A percentile compares a stretch with the other conserved stretches of the same genome.
phyloP scores from a whole-genome alignment of 2,329 filamentous ascomycete genomes.

The Phoma sp. region DNA sequence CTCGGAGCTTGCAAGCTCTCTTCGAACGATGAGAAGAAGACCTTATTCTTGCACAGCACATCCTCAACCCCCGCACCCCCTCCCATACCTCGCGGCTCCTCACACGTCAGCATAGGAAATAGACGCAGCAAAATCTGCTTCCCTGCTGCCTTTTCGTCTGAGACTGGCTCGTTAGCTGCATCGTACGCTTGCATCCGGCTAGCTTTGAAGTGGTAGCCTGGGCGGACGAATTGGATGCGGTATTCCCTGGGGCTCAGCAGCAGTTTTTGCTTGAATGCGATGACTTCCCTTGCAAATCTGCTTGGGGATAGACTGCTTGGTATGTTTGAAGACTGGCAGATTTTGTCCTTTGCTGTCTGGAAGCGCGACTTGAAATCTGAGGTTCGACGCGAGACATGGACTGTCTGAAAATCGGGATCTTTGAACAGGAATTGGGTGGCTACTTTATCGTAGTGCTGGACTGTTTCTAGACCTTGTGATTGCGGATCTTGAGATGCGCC shows the following conservation, averaged over 20 bases:
- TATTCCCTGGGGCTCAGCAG: constrained; percentile 19
- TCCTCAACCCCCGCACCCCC: constrained; percentile 1
- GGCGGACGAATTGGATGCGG: constrained; percentile 15
- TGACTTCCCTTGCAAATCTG: background rate
- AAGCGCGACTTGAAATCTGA: background rate
- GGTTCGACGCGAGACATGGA: background rate
- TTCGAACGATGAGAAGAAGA: constrained; percentile 10
- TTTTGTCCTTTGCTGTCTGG: background rate
- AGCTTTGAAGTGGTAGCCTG: constrained; percentile 10
- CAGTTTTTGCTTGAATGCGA: constrained; percentile 17
- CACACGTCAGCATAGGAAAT: constrained; percentile 18
- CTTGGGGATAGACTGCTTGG: background rate
- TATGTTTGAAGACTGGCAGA: background rate
- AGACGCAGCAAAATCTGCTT: constrained; percentile 15
- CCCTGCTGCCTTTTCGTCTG: background rate
- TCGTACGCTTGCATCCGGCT: constrained; percentile 20
- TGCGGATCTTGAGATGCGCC: background rate
- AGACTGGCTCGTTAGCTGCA: background rate
- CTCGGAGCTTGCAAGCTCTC: constrained; percentile 2
- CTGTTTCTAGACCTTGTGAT: background rate
- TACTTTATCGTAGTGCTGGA: constrained; percentile 11
- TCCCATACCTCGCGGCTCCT: background rate
- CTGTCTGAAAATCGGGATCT: background rate
- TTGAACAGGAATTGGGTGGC: constrained; percentile 14
- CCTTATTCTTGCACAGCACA: constrained; percentile 14